phyloP scores from a whole-genome alignment of 129 eudicot genomes.

The Helichrysum umbraculigerum region DNA sequence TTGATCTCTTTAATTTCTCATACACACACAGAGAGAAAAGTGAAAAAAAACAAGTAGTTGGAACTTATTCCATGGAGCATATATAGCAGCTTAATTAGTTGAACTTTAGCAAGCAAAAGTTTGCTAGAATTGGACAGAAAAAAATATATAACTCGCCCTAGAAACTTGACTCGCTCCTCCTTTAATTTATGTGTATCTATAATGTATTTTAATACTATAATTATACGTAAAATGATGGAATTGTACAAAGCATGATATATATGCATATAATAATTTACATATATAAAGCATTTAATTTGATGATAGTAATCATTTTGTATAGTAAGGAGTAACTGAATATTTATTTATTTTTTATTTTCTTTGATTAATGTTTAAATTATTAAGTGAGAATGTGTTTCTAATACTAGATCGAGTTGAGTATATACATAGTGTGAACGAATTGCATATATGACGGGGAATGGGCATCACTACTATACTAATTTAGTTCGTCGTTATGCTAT shows the following conservation, averaged over 20 bases:
- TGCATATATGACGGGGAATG: background rate
- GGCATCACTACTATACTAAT: background rate
- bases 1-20: constrained; percentile 20
- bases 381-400: background rate
- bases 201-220: background rate
- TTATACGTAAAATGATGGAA: no score
- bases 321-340: no score
- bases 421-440: background rate
- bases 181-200: background rate
- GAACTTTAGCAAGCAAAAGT: constrained; percentile 31
- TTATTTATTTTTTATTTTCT: no score
- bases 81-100: constrained; percentile 29
- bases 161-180: constrained; percentile 8
- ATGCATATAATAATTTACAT: background rate
- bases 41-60: constrained; percentile 32
- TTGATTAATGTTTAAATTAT: no score
- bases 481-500: background rate
- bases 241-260: background rate
- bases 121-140: constrained; percentile 67
- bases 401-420: background rate
- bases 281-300: background rate
- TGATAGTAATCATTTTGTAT: background rate
- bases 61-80: constrained; percentile 31
- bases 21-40: constrained; percentile 24
- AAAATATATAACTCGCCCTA: constrained; percentile 32